Evolutionary conservation across 2,329 filamentous ascomycete genomes (phyloP).

Genomic region (Diaporthe ampelina): DNA sequence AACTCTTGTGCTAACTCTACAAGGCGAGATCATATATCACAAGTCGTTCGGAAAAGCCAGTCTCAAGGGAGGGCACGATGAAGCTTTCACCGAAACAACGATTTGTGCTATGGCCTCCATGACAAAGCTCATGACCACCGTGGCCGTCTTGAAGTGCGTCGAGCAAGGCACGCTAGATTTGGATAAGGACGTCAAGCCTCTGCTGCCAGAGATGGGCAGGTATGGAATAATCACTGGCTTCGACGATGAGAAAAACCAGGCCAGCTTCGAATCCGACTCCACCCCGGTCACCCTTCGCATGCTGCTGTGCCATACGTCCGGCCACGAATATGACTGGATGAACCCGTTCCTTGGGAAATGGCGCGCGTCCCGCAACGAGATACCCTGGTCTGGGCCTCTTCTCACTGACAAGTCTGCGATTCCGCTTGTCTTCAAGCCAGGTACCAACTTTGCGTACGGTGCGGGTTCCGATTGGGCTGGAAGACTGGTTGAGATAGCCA

Average conservation of each 20-base stretch:
- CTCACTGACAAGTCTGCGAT: conserved; percentile 44
- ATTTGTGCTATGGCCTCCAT: conserved; percentile 51
- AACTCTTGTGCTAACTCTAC: not conserved
- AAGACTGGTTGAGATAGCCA: conserved; percentile 45
- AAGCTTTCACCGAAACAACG: conserved; percentile 45
- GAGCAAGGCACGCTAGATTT: conserved; percentile 52
- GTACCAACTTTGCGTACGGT: conserved; percentile 49
- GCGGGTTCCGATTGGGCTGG: conserved; percentile 50
- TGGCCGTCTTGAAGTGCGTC: conserved; percentile 56
- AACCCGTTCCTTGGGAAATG: conserved; percentile 43
- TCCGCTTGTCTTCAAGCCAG: conserved; percentile 50
- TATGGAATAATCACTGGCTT: conserved; percentile 61
- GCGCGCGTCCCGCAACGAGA: conserved; percentile 46
- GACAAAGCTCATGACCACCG: conserved; percentile 58
- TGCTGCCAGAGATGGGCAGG: conserved; percentile 59
- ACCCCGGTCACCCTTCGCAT: conserved; percentile 59
- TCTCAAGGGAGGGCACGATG: conserved; percentile 44
- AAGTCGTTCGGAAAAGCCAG: conserved; percentile 45
- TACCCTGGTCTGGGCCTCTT: conserved; percentile 34
- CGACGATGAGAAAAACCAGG: conserved; percentile 49
- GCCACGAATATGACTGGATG: conserved; percentile 57
- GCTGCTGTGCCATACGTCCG: conserved; percentile 62
- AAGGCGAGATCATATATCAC: conserved; percentile 46
- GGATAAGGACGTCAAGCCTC: conserved; percentile 53
- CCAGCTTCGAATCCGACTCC: conserved; percentile 47